Percentiles rank a stretch among this genome's conserved stretches.
These are phyloP conservation scores for Hordeum marinum DNA, from an alignment of 176 grass and related monocot genomes.

Conservation along the genomic window DNA sequence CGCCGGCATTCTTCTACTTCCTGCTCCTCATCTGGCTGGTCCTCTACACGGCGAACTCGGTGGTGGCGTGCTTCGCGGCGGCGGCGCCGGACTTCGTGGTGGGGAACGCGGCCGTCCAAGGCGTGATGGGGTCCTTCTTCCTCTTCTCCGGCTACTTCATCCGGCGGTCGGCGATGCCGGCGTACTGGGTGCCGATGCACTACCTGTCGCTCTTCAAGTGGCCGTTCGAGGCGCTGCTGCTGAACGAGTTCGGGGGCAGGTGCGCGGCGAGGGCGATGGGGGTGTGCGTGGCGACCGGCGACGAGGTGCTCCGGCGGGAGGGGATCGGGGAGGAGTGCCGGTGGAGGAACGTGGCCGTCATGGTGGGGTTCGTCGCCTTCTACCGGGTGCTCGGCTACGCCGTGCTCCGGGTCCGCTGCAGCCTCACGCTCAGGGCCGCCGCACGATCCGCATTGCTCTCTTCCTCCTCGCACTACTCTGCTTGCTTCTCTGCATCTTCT, in stretches of 20 bases:
- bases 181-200: slow-evolving; percentile 83
- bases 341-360: slow-evolving; percentile 67
- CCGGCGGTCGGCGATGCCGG: slow-evolving; percentile 54
- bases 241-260: slow-evolving; percentile 65
- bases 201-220: slow-evolving; percentile 83
- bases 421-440: slow-evolving; percentile 29
- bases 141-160: slow-evolving; percentile 94
- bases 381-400: slow-evolving; percentile 60
- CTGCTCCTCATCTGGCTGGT: slow-evolving; percentile 63
- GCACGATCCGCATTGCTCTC: not conserved
- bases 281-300: slow-evolving; percentile 52
- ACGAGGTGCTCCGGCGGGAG: slow-evolving; percentile 58
- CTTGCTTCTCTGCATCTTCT: not conserved
- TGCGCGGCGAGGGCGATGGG: slow-evolving; percentile 48
- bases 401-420: slow-evolving; percentile 54
- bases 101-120: slow-evolving; percentile 58
- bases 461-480: not conserved
- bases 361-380: slow-evolving; percentile 54
- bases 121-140: slow-evolving; percentile 75
- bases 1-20: slow-evolving; percentile 59
- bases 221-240: slow-evolving; percentile 69
- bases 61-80: slow-evolving; percentile 72
- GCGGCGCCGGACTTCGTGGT: slow-evolving; percentile 68
- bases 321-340: slow-evolving; percentile 51
- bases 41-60: slow-evolving; percentile 77